These are phyloP conservation scores for Ceratocystis colombiana DNA, from an alignment of 2,329 filamentous ascomycete genomes.

Conservation along the genomic window DNA sequence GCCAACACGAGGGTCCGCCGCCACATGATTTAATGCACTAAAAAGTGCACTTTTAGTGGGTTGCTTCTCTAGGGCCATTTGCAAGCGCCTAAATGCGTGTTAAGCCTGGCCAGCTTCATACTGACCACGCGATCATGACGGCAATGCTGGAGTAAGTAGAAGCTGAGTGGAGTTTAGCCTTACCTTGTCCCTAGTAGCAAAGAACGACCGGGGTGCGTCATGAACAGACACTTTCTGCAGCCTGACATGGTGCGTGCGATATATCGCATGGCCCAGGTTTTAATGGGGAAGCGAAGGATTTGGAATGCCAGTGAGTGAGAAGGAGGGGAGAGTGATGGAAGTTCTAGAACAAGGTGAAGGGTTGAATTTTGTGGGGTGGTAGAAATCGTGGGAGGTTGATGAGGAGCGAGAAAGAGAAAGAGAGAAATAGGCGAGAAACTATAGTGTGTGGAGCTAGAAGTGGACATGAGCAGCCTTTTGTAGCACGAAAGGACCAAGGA, in stretches of 20 bases:
- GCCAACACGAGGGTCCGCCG: not conserved
- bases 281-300: slow-evolving; percentile 11
- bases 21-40: not conserved
- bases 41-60: not conserved
- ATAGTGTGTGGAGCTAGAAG: not conserved
- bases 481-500: not conserved
- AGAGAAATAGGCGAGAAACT: not conserved
- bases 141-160: not conserved
- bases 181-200: not conserved
- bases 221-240: not conserved
- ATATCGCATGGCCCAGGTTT: slow-evolving; percentile 1
- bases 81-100: not conserved
- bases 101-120: not conserved
- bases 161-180: not conserved
- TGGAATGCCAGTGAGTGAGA: not conserved
- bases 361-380: slow-evolving; percentile 8
- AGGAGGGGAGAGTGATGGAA: slow-evolving; percentile 2
- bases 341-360: slow-evolving; percentile 9
- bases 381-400: not conserved
- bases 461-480: not conserved
- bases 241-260: slow-evolving; percentile 10
- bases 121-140: not conserved
- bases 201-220: not conserved
- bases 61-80: not conserved
- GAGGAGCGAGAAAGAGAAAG: not conserved